Conservation (phyloP, 2,329 filamentous ascomycete species). For the Ophidiomyces ophidiicola region DNA sequence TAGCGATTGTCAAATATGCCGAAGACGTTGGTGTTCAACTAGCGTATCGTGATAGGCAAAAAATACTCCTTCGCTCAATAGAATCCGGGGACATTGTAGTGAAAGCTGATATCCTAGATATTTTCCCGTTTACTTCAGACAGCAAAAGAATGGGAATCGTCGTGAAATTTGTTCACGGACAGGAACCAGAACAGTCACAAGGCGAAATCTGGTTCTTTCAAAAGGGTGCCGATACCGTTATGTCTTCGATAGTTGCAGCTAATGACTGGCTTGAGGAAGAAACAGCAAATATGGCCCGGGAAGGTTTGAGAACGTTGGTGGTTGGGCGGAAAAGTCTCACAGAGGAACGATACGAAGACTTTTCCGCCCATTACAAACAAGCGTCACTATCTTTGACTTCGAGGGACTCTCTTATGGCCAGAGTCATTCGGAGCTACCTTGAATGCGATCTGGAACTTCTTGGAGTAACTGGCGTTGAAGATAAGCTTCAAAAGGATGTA, state of each 20-base stretch:
- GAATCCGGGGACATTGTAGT: constrained; percentile 64
- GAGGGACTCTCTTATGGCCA: constrained; percentile 70
- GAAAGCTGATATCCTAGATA: constrained; percentile 74
- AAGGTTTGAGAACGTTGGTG: constrained; percentile 85
- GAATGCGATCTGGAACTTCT: constrained; percentile 83
- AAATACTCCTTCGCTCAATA: constrained; percentile 68
- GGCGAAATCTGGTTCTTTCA: constrained; percentile 97
- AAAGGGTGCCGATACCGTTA: constrained; percentile 95
- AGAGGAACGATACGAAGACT: constrained; percentile 64
- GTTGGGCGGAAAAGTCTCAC: constrained; percentile 86
- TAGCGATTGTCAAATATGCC: constrained; percentile 93
- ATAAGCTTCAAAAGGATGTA: constrained; percentile 89
- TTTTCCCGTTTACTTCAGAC: constrained; percentile 96
- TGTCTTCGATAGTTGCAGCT: constrained; percentile 85
- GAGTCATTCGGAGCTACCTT: constrained; percentile 65
- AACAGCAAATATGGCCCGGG: constrained; percentile 97
- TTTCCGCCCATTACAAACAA: constrained; percentile 60
- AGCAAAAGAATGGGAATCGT: constrained; percentile 98
- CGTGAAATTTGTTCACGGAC: constrained; percentile 63
- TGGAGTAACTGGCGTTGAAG: constrained; percentile 95
- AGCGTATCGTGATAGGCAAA: constrained; percentile 71
- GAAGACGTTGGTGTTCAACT: constrained; percentile 81
- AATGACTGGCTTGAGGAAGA: constrained; percentile 99
- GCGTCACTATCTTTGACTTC: constrained; percentile 69
- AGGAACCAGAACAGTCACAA: constrained; percentile 39